phyloP scores from a whole-genome alignment of 1,139 yeast genomes.

The Geotrichum armillariae region DNA sequence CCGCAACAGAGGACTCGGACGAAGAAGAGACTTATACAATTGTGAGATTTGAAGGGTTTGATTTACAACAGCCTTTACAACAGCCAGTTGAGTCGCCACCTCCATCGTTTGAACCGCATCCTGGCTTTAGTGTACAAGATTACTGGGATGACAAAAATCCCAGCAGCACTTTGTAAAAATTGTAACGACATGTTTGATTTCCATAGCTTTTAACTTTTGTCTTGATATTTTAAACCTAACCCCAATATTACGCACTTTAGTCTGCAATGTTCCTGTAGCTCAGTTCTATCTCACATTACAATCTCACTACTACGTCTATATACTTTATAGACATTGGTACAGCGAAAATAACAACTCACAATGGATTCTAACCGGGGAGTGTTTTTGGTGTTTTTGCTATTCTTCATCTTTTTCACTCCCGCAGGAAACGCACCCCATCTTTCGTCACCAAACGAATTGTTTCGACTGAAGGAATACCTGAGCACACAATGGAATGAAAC shows the following conservation, averaged over 20 bases:
- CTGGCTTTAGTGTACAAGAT: slow-evolving; percentile 37
- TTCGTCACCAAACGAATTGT: slow-evolving; percentile 34
- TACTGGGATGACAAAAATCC: slow-evolving; percentile 36
- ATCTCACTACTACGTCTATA: too few species aligned
- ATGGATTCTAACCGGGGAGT: slow-evolving; percentile 33
- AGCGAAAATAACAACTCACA: too few species aligned
- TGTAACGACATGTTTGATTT: too few species aligned
- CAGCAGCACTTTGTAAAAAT: too few species aligned
- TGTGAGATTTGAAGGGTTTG: slow-evolving; percentile 8
- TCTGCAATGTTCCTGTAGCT: too few species aligned
- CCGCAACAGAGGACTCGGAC: too few species aligned
- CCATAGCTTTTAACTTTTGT: too few species aligned
- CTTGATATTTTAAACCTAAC: too few species aligned
- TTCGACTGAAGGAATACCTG: slow-evolving; percentile 35
- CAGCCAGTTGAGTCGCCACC: slow-evolving; percentile 16
- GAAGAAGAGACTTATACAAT: slow-evolving; percentile 19
- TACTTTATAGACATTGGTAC: too few species aligned
- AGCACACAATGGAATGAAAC: slow-evolving; percentile 40
- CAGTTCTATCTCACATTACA: too few species aligned
- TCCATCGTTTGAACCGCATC: slow-evolving; percentile 28
- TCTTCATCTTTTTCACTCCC: slow-evolving; percentile 33
- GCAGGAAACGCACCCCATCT: slow-evolving; percentile 34
- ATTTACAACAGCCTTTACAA: slow-evolving; percentile 1
- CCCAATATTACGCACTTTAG: too few species aligned
- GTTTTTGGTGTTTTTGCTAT: slow-evolving; percentile 30